These are phyloP conservation scores for Ogataea ramenticola DNA, from an alignment of 805 yeast species.

Conservation along the genomic window DNA sequence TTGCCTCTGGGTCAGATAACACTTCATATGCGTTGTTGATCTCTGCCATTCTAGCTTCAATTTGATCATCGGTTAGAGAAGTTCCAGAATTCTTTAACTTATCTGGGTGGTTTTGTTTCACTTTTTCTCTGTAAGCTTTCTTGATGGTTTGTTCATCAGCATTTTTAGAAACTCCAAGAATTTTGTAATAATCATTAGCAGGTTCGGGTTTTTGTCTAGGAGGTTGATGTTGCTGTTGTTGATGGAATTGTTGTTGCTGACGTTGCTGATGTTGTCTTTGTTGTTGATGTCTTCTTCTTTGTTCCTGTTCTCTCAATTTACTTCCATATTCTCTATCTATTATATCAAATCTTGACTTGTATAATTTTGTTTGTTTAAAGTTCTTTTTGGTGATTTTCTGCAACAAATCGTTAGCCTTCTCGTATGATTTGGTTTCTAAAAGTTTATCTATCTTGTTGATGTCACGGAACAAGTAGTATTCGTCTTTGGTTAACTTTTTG, in stretches of 20 bases:
- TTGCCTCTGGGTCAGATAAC: slow-evolving; percentile 57
- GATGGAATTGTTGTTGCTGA: slow-evolving; percentile 35
- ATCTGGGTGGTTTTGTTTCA: slow-evolving; percentile 87
- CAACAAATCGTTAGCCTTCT: slow-evolving; percentile 33
- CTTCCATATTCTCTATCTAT: slow-evolving; percentile 18
- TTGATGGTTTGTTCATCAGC: slow-evolving; percentile 71
- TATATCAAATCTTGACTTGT: slow-evolving; percentile 24
- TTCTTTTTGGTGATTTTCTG: slow-evolving; percentile 24
- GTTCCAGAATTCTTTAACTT: slow-evolving; percentile 51
- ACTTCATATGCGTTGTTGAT: slow-evolving; percentile 91
- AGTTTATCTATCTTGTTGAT: slow-evolving; percentile 10
- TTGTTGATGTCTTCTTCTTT: slow-evolving; percentile 32
- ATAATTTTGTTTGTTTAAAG: slow-evolving; percentile 33
- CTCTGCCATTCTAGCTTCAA: slow-evolving; percentile 81
- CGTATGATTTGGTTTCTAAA: slow-evolving; percentile 17
- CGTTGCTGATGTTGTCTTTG: slow-evolving; percentile 41
- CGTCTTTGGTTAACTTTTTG: neutral
- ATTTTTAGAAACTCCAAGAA: slow-evolving; percentile 56
- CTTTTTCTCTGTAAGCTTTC: slow-evolving; percentile 71
- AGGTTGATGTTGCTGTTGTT: slow-evolving; percentile 26
- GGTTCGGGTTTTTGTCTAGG: slow-evolving; percentile 22
- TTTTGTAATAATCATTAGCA: slow-evolving; percentile 65
- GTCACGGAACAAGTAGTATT: slow-evolving; percentile 9
- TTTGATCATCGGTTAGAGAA: slow-evolving; percentile 57
- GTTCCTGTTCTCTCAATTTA: slow-evolving; percentile 24